These are phyloP conservation scores for Tetrapisispora taiwanensis DNA, from an alignment of 805 yeast species.

Conservation along the genomic window DNA sequence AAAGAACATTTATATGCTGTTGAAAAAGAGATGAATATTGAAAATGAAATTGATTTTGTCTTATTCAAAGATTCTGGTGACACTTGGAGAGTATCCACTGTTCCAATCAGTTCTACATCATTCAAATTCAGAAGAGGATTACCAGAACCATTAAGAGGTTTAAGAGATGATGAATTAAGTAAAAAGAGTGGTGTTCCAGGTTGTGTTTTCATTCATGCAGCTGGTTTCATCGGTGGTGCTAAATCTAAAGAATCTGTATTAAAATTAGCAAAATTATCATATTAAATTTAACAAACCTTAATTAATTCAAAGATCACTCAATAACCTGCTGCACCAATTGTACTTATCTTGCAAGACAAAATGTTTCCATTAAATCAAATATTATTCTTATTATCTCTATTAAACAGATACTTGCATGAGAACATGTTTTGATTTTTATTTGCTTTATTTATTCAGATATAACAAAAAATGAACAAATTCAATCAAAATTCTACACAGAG, in stretches of 20 bases:
- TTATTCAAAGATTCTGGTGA: conserved; percentile 65
- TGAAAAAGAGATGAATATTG: conserved; percentile 47
- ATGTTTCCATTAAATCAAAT: no score
- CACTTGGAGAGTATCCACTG: conserved; percentile 85
- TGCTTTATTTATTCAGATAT: no score
- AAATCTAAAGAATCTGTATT: conserved; percentile 68
- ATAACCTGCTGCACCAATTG: no score
- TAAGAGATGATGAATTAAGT: conserved; percentile 77
- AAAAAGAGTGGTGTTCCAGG: conserved; percentile 71
- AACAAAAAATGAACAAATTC: no score
- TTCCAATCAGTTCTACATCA: conserved; percentile 65
- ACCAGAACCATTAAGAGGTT: conserved; percentile 91
- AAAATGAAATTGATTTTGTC: conserved; percentile 59
- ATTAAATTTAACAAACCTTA: no score
- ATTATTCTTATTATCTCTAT: no score
- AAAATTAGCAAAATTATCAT: conserved; percentile 49
- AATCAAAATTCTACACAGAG: no score
- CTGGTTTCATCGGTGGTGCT: conserved; percentile 96
- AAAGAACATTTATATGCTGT: conserved; percentile 77
- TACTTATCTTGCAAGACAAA: no score
- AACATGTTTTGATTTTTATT: no score
- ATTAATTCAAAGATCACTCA: no score
- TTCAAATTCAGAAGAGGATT: conserved; percentile 80
- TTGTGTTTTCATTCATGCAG: conserved; percentile 88
- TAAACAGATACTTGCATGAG: no score